Evolutionary conservation across 23 red algal genomes (phyloP).

Genomic region (Gracilaria gracilis): DNA sequence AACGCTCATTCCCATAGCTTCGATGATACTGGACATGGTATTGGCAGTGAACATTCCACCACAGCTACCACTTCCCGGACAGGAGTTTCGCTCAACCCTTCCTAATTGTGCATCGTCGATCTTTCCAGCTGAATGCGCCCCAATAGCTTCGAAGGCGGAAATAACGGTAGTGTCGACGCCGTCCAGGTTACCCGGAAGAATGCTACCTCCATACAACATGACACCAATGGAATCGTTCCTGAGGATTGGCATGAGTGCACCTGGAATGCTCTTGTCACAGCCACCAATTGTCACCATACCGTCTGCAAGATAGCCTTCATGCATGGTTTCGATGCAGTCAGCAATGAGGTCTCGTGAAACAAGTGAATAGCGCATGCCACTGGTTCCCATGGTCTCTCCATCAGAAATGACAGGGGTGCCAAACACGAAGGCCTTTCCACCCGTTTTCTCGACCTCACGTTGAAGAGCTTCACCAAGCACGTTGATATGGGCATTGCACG

Average conservation of each 20-base stretch:
- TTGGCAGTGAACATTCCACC: conserved; percentile 99
- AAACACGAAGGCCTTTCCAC: conserved; percentile 94
- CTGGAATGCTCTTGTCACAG: conserved; percentile 99
- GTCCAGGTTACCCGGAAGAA: conserved; percentile 90
- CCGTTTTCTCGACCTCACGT: conserved; percentile 60
- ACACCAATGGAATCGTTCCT: conserved; percentile 90
- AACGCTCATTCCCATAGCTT: conserved; percentile 96
- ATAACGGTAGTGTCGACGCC: conserved; percentile 89
- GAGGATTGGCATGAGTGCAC: conserved; percentile 97
- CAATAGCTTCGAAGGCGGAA: conserved; percentile 97
- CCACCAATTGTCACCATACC: conserved; percentile 94
- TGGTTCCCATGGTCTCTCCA: conserved; percentile 99
- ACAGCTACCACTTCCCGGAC: conserved; percentile 93
- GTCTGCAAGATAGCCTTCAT: conserved; percentile 96
- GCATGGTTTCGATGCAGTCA: conserved; percentile 98
- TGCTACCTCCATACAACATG: conserved; percentile 97
- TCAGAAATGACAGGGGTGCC: conserved; percentile 99
- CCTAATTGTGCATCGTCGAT: conserved; percentile 87
- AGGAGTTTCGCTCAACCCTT: conserved; percentile 80
- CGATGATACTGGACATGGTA: conserved; percentile 96
- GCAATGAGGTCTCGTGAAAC: conserved; percentile 96
- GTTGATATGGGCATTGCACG: conserved; percentile 96
- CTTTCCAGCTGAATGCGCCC: conserved; percentile 84
- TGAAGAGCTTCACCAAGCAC: conserved; percentile 83
- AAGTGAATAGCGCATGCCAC: conserved; percentile 97